Base-by-base conservation (phyloP, 202 grass and related monocot species). In the Hordeum pubiflorum region DNA sequence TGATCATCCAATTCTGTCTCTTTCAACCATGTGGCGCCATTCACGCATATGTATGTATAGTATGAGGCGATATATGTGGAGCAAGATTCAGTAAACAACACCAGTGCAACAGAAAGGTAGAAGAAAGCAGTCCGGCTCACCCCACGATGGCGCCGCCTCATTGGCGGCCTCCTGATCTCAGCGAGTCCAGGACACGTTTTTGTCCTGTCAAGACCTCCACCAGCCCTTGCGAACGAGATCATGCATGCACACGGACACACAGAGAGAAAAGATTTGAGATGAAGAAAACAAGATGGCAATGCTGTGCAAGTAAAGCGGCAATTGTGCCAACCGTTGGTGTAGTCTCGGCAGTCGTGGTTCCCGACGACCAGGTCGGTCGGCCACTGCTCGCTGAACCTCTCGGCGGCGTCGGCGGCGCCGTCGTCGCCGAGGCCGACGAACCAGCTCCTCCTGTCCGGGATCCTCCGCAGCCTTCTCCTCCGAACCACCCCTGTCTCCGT, bases 181-280 rank as follows among this genome's bases (percentile, higher is more conserved):
- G 87, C 58, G 80, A 57, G 13, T 87, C 84, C 63, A 94, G 48
- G 33, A 91, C 86, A 82, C 83, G 81, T 81, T 87, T 86, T 87
- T 92, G 67, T 72, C 95, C 92, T 50, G 95, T 94, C 65, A 97
- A 79, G n/a, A 68, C 74, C 78, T 94, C 86, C 39, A 97, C 95
- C 54, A 94, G 81, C 55, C 86, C 92, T 97, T 61, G 91, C 54
- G 27, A 31, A 27, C 10, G 43, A 50, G 50, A 85, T 81, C 17
- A 79, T 27, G 8, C 40, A 33, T 41, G n/a, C 9, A 36, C 4
- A 15, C 12, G 4, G 3, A 59, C 12, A 15, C 32, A 66, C 7
- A 44, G 20, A 26, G 3, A 37, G 33, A 27, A 20, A 62, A 17
- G 61, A 20, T 4, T 57, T 52, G 26, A 86, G 67, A 72, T 6